Conservation (phyloP, 2,329 filamentous ascomycete genomes). For the Trichoderma afroharzianum region DNA sequence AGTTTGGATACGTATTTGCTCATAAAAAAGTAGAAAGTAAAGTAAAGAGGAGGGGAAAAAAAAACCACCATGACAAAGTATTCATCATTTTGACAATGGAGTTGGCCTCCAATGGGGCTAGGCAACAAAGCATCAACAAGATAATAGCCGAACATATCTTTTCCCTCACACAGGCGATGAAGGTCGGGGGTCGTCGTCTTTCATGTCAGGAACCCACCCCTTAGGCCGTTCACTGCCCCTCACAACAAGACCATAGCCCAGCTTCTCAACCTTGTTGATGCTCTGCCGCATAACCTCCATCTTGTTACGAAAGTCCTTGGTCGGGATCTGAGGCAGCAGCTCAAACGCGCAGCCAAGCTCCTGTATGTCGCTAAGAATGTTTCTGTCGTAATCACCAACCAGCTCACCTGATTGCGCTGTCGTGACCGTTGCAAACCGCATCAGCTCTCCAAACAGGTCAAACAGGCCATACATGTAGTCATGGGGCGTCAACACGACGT, state of each 20-base stretch:
- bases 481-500: constrained; percentile 66
- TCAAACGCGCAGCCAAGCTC: constrained; percentile 74
- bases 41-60: background rate
- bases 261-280: constrained; percentile 89
- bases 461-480: constrained; percentile 92
- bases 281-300: constrained; percentile 80
- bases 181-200: constrained; percentile 32
- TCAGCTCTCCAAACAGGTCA: constrained; percentile 92
- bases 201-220: constrained; percentile 84
- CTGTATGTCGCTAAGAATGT: constrained; percentile 78
- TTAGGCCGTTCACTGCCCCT: constrained; percentile 83
- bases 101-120: background rate
- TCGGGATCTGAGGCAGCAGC: constrained; percentile 58
- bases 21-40: background rate
- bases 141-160: background rate
- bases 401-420: constrained; percentile 69
- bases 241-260: constrained; percentile 83
- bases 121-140: background rate
- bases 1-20: background rate
- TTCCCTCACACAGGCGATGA: constrained; percentile 26
- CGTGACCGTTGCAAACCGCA: constrained; percentile 89
- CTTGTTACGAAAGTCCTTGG: constrained; percentile 68
- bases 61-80: background rate
- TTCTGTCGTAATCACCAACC: constrained; percentile 42
- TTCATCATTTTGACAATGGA: background rate